A percentile compares a stretch with the other conserved stretches of the same genome.
Evolutionary conservation across 225 moss, liverwort and hornwort species (phyloP).

Genomic region (Neckera pumila): DNA sequence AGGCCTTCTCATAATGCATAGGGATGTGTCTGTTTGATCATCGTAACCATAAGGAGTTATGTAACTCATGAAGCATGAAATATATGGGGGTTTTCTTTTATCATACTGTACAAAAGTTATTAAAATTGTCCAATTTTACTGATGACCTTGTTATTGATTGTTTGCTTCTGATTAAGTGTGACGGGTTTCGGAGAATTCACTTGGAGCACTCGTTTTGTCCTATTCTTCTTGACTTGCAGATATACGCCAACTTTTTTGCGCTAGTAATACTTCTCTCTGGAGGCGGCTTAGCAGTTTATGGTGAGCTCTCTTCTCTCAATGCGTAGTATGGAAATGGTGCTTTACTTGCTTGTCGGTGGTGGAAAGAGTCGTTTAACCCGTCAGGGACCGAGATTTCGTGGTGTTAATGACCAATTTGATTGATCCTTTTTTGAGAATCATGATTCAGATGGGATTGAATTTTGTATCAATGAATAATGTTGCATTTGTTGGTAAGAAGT

Average conservation of each 20-base stretch:
- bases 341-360: neutral
- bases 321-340: neutral
- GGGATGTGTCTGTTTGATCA: neutral
- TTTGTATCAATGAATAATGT: neutral
- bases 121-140: neutral
- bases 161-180: neutral
- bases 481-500: neutral
- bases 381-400: no score
- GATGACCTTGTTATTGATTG: neutral
- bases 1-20: neutral
- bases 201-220: neutral
- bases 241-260: constrained; percentile 72
- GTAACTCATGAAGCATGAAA: neutral
- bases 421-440: neutral
- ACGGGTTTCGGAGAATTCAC: neutral
- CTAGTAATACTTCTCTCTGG: constrained; percentile 54
- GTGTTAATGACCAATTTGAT: neutral
- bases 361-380: neutral
- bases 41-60: neutral
- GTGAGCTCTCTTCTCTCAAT: constrained; percentile 13
- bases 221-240: constrained; percentile 22
- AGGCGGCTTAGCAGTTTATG: constrained; percentile 75
- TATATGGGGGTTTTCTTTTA: no score
- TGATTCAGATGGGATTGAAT: neutral
- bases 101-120: neutral